Evolutionary conservation across 257 asterid genomes (phyloP).

Genomic region (Knoxia roxburghii): DNA sequence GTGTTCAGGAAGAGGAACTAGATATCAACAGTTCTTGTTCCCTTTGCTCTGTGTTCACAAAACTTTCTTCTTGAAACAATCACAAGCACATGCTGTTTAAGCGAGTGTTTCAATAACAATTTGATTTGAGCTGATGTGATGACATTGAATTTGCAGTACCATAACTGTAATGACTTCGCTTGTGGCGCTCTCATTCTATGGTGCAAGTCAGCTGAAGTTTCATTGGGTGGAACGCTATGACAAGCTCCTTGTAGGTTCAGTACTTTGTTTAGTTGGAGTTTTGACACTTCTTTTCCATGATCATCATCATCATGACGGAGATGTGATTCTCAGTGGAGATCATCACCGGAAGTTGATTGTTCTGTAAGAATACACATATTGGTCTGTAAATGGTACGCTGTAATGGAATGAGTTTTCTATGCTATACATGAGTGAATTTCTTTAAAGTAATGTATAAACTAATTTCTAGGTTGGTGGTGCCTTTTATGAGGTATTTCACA

Average conservation of each 20-base stretch:
- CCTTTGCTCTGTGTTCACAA: background rate
- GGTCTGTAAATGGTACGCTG: background rate
- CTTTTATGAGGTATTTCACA: background rate
- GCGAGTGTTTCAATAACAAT: background rate
- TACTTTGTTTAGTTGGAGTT: constrained; percentile 79
- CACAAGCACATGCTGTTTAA: background rate
- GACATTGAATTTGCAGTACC: constrained; percentile 49
- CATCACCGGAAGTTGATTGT: constrained; percentile 60
- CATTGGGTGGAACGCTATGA: constrained; percentile 97
- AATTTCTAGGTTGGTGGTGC: constrained; percentile 6
- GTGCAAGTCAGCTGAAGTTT: constrained; percentile 97
- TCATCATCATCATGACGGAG: constrained; percentile 56
- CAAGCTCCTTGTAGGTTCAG: constrained; percentile 94
- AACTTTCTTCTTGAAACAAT: background rate
- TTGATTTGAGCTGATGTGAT: background rate
- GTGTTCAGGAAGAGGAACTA: background rate
- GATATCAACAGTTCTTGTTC: background rate
- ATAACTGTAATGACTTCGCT: constrained; percentile 90
- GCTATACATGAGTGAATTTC: constrained; percentile 4
- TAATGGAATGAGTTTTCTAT: background rate
- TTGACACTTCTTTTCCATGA: constrained; percentile 85
- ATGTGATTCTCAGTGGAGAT: constrained; percentile 29
- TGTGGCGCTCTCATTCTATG: constrained; percentile 93
- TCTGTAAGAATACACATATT: constrained; percentile 19
- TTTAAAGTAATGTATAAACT: constrained; percentile 6